A percentile compares a stretch with the other conserved stretches of the same genome.
phyloP scores from a whole-genome alignment of 768 basidiomycete genomes.

The Mycena amicta region DNA sequence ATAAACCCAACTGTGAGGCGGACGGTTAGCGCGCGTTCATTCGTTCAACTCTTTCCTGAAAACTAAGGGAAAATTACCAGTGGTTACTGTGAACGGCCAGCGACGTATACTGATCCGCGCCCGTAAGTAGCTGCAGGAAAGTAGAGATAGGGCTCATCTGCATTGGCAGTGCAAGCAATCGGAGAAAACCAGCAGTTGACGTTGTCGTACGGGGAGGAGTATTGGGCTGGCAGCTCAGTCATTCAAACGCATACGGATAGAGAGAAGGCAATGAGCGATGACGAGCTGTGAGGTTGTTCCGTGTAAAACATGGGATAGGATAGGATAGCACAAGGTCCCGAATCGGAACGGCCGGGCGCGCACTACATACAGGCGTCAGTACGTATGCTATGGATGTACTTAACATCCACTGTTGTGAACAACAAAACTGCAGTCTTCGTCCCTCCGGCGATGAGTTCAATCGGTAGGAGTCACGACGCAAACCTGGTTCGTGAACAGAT shows the following conservation, averaged over 20 bases:
- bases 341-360: no score
- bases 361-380: no score
- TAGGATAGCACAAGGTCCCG: no score
- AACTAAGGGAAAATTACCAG: not conserved
- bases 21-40: not conserved
- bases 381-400: no score
- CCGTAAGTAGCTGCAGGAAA: not conserved
- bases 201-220: constrained; percentile 1
- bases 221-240: no score
- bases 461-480: no score
- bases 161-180: not conserved
- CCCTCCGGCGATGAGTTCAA: no score
- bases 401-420: no score
- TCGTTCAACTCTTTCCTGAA: not conserved
- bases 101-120: constrained; percentile 5
- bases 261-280: not conserved
- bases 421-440: no score
- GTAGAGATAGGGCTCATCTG: not conserved
- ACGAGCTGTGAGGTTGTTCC: not conserved
- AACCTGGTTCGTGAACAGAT: no score
- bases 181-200: constrained; percentile 7
- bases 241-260: no score
- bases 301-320: no score
- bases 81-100: constrained; percentile 10
- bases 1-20: constrained; percentile 2